A percentile compares a stretch with the other conserved stretches of the same genome.
These are phyloP conservation scores for Nakaseomyces uthaithaninus DNA, from an alignment of 1,139 yeast genomes.

Conservation along the genomic window DNA sequence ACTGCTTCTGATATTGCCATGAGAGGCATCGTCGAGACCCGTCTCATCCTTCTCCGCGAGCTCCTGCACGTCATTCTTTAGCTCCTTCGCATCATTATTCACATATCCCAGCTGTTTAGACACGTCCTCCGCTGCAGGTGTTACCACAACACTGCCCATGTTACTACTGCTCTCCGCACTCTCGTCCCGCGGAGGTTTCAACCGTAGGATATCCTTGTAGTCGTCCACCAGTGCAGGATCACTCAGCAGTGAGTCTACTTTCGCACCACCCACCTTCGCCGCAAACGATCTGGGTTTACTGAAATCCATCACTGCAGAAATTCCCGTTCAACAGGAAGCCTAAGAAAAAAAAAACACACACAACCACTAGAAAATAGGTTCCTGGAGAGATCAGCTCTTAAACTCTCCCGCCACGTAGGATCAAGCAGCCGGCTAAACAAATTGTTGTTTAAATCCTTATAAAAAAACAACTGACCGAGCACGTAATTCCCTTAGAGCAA, in stretches of 20 bases:
- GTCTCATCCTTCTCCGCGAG: background rate
- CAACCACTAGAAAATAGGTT: no score
- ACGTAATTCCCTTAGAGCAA: no score
- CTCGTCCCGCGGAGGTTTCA: constrained; percentile 12
- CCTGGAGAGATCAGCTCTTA: no score
- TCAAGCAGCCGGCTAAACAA: no score
- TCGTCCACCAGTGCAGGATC: constrained; percentile 31
- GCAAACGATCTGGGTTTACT: constrained; percentile 5
- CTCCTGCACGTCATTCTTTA: background rate
- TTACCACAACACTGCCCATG: constrained; percentile 29
- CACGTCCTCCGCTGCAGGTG: constrained; percentile 10
- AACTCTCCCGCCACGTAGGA: no score
- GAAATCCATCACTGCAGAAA: no score
- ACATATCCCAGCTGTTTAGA: background rate
- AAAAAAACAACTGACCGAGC: no score
- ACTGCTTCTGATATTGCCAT: constrained; percentile 4
- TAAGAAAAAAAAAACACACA: no score
- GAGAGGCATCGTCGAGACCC: background rate
- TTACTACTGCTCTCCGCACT: constrained; percentile 16
- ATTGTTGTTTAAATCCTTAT: no score
- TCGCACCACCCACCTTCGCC: constrained; percentile 3
- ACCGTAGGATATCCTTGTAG: constrained; percentile 23
- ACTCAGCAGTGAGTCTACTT: constrained; percentile 15
- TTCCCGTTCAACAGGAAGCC: no score
- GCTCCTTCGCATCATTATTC: background rate